A percentile compares a stretch with the other conserved stretches of the same genome.
These are phyloP conservation scores for Aspergillus bombycis DNA, from an alignment of 2,329 filamentous ascomycete species.

Conservation along the genomic window DNA sequence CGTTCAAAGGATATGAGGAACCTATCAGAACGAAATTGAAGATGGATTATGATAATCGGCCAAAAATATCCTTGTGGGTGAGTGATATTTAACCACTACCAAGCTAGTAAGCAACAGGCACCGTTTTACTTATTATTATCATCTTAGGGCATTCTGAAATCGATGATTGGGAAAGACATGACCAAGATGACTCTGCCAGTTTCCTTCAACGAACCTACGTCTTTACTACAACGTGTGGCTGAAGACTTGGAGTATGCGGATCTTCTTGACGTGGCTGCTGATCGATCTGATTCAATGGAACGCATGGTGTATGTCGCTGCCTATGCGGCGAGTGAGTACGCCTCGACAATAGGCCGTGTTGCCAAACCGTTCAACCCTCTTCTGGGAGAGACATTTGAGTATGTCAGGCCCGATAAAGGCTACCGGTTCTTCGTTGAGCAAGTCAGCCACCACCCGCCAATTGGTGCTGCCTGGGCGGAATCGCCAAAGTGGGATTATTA, in stretches of 20 bases:
- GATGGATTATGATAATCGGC: slow-evolving; percentile 88
- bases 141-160: slow-evolving; percentile 88
- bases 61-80: slow-evolving; percentile 96
- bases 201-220: slow-evolving; percentile 98
- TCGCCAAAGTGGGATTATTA: slow-evolving; percentile 94
- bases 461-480: slow-evolving; percentile 92
- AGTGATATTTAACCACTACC: slow-evolving; percentile 34
- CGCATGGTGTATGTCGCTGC: slow-evolving; percentile 92
- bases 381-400: slow-evolving; percentile 95
- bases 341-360: slow-evolving; percentile 93
- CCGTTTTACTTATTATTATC: slow-evolving; percentile 7
- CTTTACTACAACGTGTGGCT: slow-evolving; percentile 87
- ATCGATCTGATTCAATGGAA: slow-evolving; percentile 83
- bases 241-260: slow-evolving; percentile 99
- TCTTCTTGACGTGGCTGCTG: slow-evolving; percentile 83
- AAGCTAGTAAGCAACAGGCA: not conserved
- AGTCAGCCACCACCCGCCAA: slow-evolving; percentile 93
- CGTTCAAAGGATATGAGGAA: slow-evolving; percentile 90
- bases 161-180: slow-evolving; percentile 99
- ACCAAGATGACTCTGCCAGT: slow-evolving; percentile 99
- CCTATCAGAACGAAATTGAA: slow-evolving; percentile 77
- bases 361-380: slow-evolving; percentile 98
- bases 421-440: slow-evolving; percentile 99
- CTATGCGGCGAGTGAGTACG: slow-evolving; percentile 95
- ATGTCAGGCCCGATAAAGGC: slow-evolving; percentile 91